Evolutionary conservation across 345 rosid species (phyloP), one percentile per base, ranked within the genome.

Genomic region (Geranium rotundifolium): DNA sequence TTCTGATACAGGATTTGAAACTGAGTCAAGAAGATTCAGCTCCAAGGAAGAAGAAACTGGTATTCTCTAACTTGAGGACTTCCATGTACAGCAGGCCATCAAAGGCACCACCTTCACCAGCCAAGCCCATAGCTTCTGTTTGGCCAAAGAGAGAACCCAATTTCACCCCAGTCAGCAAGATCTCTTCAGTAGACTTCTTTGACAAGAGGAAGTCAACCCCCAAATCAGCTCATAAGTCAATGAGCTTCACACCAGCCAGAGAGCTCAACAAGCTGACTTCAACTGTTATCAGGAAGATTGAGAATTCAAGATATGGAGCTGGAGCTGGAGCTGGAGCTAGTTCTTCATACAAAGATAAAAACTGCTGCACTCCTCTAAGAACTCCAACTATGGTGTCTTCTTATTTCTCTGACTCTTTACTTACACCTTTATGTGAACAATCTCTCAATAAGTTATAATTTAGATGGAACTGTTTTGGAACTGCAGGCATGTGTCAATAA

Each of bases 291-390:
- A 39, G 68, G 78, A 86, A 82, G 74, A 77, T 82, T 52, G 96
- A 87, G 59, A 69, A 76, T 59, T 82, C 91, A 59, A 81, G 83
- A 72, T 63, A 60, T 65, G 55, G 60, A 63, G 63, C 70, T 34
- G n/a, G n/a, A n/a, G n/a, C n/a, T n/a, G n/a, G n/a, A n/a, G n/a
- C n/a, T n/a, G n/a, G n/a, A n/a, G n/a, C n/a, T n/a, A 64, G n/a
- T 71, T 77, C 81, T 56, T 46, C 67, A 23, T 39, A 79, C n/a
- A 87, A 80, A 76, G 90, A 82, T 15, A 87, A 80, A 77, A 88
- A 81, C 13, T 79, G 76, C 77, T 64, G 84, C 57, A 86, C 85
- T 60, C 95, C 88, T 65, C 71, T 75, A 20, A 82, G 73, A 65
- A 88, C 91, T 77, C 90, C 89, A 54, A 71, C 63, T 59, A 68